Conservation (phyloP, 1,139 yeast genomes). For the Zygosaccharomyces pseudobailii region DNA sequence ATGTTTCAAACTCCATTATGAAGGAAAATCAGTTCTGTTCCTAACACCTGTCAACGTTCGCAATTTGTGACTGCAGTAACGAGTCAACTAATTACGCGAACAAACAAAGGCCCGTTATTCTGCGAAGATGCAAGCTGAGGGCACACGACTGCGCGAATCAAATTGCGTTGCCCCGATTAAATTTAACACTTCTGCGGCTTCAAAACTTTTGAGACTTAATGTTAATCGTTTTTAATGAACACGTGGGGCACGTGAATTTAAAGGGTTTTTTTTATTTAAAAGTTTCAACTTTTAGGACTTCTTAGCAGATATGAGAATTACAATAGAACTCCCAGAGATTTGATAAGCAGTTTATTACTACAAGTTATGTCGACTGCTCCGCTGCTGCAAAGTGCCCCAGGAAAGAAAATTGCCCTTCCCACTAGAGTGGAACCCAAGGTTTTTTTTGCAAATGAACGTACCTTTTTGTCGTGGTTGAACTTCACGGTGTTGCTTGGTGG, state of each 20-base stretch:
- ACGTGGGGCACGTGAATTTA: neutral
- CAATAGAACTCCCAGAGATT: neutral
- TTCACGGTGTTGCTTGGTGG: slow-evolving; percentile 97
- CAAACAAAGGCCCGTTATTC: neutral
- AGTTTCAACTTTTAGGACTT: neutral
- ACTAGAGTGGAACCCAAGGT: slow-evolving; percentile 98
- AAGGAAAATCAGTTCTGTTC: neutral
- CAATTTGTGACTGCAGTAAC: neutral
- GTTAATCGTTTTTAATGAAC: neutral
- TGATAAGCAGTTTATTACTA: neutral
- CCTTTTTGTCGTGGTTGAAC: slow-evolving; percentile 95
- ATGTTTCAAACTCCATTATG: slow-evolving; percentile 12
- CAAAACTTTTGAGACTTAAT: neutral
- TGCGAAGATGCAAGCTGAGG: neutral
- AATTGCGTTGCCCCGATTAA: neutral
- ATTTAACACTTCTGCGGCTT: neutral
- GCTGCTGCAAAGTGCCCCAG: slow-evolving; percentile 55
- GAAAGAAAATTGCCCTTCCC: slow-evolving; percentile 94
- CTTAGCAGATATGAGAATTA: neutral
- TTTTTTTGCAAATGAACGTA: slow-evolving; percentile 97
- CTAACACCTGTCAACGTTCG: neutral
- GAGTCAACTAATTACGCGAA: neutral
- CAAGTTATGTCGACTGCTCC: slow-evolving; percentile 48
- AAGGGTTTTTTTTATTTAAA: neutral
- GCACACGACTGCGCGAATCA: neutral